Evolutionary conservation across 75 land plant species (phyloP).

Genomic region (Cryptomeria japonica): DNA sequence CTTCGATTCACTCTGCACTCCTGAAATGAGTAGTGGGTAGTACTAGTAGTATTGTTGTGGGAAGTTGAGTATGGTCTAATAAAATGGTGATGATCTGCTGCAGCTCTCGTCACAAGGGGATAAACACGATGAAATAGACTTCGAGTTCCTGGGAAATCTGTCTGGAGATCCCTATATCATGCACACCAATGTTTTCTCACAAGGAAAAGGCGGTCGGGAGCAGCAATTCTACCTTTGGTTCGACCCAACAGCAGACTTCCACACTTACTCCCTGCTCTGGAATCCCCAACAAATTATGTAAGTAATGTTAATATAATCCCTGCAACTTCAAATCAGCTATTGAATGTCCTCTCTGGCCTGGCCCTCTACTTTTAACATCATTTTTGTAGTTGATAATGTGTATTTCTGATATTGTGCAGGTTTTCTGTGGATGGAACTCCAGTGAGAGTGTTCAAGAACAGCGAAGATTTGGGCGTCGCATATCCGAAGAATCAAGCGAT

Average conservation of each 20-base stretch:
- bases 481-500: constrained; percentile 26
- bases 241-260: not conserved
- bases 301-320: not conserved
- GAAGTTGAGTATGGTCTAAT: not conserved
- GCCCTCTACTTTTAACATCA: not conserved
- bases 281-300: not conserved
- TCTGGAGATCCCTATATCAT: constrained; percentile 22
- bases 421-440: constrained; percentile 29
- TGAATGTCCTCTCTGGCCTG: not conserved
- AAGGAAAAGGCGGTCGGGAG: constrained; percentile 28
- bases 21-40: too few species aligned
- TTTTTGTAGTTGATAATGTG: not conserved
- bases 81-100: not conserved
- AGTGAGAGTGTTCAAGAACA: constrained; percentile 24
- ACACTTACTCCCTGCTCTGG: not conserved
- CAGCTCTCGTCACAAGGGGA: constrained; percentile 17
- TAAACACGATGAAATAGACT: constrained; percentile 30
- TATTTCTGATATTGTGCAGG: constrained; percentile 6
- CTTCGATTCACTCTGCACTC: not conserved
- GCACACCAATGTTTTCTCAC: constrained; percentile 28
- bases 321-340: too few species aligned
- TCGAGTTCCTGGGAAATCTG: constrained; percentile 27
- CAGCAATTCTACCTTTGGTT: constrained; percentile 11
- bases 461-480: constrained; percentile 39
- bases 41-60: not conserved